Evolutionary conservation across 805 yeast genomes (phyloP), one percentile per base, ranked within the genome.

Genomic region (Myxozyma udenii): DNA sequence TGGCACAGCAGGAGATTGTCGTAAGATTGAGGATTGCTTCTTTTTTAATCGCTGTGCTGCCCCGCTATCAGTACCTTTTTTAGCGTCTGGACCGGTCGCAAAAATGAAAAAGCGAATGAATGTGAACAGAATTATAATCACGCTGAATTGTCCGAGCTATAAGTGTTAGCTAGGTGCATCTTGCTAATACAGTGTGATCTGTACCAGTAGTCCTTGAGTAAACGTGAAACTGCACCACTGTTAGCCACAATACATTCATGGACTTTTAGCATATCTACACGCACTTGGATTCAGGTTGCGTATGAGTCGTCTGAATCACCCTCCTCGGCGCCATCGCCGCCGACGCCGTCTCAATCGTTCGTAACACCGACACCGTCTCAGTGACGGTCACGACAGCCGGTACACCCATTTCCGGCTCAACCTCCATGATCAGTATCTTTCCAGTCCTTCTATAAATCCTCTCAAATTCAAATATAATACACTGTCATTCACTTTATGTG

Each of bases 101-200:
- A 73, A 73, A 23, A 73, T 62, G 52, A 73, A 74, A 59, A 72
- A 74, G 18, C 74, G 63, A 19, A 73, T 63, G 44, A 72, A 65
- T 21, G 70, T 51, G 14, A 67, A 66, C 22, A 71, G 53, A 3
- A 72, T 67, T 2, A 72, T 49, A 4, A 72, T 56, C 12, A 73
- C 73, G 37, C 70, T 66, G 38, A 72, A 61, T 60, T 73, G 77
- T 39, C 77, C 77, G 5, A 72, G 63, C 41, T 56, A 26, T 4
- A 26, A 12, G 25, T 25, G 9, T 14, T 16, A 7, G 35, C 18
- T 33, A 22, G n/a, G 4, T 6, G 4, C 18, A 16, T 2, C 3
- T 4, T 6, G 4, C 14, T 18, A 11, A 22, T 9, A 3, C 9
- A 25, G 2, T 23, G n/a, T n/a, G n/a, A n/a, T n/a, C n/a, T n/a